Percentiles rank a stretch among this genome's conserved stretches.
phyloP scores from a whole-genome alignment of 1,284 basidiomycete genomes.

The Papiliotrema nemorosa region DNA sequence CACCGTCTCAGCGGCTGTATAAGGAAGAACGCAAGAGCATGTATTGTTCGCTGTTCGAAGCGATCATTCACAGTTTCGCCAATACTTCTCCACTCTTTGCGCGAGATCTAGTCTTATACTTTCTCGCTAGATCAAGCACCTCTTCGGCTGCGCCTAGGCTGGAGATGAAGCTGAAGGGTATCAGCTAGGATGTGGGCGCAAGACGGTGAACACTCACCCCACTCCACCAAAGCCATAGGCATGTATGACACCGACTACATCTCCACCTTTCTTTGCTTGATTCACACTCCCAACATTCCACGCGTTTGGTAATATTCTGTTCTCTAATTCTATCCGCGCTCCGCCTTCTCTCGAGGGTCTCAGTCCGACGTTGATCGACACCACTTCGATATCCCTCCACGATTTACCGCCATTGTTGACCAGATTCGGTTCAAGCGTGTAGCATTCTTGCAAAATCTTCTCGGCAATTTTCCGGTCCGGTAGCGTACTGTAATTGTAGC shows the following conservation, averaged over 20 bases:
- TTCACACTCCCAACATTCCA: background rate
- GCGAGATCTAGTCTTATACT: too few species aligned
- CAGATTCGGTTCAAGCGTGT: conserved; percentile 42
- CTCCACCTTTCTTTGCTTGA: conserved; percentile 23
- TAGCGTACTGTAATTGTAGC: conserved; percentile 38
- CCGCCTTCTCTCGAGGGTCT: conserved; percentile 67
- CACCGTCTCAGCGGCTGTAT: too few species aligned
- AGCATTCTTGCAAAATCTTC: conserved; percentile 45
- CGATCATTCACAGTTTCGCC: too few species aligned
- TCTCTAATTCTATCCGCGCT: conserved; percentile 63
- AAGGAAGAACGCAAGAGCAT: too few species aligned
- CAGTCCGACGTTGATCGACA: conserved; percentile 65
- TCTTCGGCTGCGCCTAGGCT: conserved; percentile 4
- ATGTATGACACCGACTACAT: conserved; percentile 63
- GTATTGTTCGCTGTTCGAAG: too few species aligned
- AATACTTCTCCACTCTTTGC: too few species aligned
- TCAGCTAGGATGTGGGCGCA: background rate
- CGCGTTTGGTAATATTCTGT: conserved; percentile 47
- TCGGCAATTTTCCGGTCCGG: conserved; percentile 32
- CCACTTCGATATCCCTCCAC: conserved; percentile 52
- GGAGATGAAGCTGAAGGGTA: background rate
- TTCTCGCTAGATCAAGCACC: background rate
- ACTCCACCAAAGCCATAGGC: conserved; percentile 61
- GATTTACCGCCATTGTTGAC: conserved; percentile 29
- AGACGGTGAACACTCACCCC: conserved; percentile 13